Conservation (phyloP, 192 early-diverging fungal species). For the Fimicolochytrium jonesii region DNA sequence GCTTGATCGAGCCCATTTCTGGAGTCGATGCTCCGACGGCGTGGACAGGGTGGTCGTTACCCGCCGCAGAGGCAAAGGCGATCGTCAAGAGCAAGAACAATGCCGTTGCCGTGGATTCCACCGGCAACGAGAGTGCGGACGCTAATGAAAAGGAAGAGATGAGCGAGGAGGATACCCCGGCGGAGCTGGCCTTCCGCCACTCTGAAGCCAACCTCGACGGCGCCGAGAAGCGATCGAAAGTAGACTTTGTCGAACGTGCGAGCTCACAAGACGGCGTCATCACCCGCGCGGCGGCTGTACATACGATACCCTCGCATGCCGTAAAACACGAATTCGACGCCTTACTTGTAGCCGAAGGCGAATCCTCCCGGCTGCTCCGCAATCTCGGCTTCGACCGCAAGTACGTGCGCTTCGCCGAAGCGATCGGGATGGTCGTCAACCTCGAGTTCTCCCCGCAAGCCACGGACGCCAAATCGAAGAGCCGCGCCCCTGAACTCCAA, state of each 20-base stretch:
- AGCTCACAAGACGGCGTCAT: constrained; percentile 32
- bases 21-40: not conserved
- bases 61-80: not conserved
- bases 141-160: not conserved
- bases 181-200: constrained; percentile 30
- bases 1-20: constrained; percentile 28
- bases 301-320: constrained; percentile 4
- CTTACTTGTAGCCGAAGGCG: constrained; percentile 41
- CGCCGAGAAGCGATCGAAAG: constrained; percentile 20
- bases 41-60: constrained; percentile 2
- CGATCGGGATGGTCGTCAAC: constrained; percentile 47
- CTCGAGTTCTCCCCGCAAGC: constrained; percentile 32
- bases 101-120: too few species aligned
- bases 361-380: constrained; percentile 34
- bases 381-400: constrained; percentile 40
- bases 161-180: not conserved
- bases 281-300: constrained; percentile 3
- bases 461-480: not conserved
- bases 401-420: constrained; percentile 30
- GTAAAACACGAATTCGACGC: constrained; percentile 28
- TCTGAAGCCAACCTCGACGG: constrained; percentile 17
- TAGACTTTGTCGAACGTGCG: constrained; percentile 35
- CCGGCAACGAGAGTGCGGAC: not conserved
- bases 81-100: too few species aligned
- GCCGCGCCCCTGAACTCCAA: constrained; percentile 22